Conservation (phyloP, 192 early-diverging fungal genomes). For the Coemansia sp. region DNA sequence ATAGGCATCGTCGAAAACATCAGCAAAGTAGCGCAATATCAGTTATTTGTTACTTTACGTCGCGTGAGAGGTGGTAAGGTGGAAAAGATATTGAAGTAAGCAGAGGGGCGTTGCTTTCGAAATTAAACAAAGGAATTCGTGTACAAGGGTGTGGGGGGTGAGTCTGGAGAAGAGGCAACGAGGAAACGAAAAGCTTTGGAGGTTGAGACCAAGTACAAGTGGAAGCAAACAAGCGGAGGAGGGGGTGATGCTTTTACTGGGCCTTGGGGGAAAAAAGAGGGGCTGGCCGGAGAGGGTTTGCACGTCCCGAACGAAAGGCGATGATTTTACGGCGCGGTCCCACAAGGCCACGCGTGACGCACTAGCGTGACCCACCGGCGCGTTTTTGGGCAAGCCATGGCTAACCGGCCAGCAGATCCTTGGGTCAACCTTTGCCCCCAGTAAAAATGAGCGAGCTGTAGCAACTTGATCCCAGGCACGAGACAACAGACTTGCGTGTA, state of each 20-base stretch:
- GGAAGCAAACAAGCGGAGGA: not conserved
- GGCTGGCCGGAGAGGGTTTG: not conserved
- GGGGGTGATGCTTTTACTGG: not conserved
- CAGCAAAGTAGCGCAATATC: not conserved
- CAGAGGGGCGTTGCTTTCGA: not conserved
- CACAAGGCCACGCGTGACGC: not conserved
- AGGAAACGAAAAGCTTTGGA: not conserved
- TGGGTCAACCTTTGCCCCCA: not conserved
- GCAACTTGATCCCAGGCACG: not conserved
- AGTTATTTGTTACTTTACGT: not conserved
- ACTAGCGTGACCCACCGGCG: not conserved
- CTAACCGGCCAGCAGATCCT: no score
- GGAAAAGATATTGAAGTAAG: not conserved
- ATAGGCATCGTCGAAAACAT: conserved; percentile 42
- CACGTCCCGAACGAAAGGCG: not conserved
- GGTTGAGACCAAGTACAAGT: not conserved
- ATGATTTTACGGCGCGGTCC: not conserved
- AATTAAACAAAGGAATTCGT: not conserved
- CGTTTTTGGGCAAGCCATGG: no score
- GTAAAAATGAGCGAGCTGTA: not conserved
- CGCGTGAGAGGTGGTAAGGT: not conserved
- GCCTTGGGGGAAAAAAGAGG: not conserved
- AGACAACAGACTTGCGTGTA: not conserved
- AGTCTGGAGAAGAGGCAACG: not conserved
- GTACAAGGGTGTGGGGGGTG: not conserved